Evolutionary conservation across 192 early-diverging fungal genomes (phyloP).

Genomic region (Coemansia pectinata): DNA sequence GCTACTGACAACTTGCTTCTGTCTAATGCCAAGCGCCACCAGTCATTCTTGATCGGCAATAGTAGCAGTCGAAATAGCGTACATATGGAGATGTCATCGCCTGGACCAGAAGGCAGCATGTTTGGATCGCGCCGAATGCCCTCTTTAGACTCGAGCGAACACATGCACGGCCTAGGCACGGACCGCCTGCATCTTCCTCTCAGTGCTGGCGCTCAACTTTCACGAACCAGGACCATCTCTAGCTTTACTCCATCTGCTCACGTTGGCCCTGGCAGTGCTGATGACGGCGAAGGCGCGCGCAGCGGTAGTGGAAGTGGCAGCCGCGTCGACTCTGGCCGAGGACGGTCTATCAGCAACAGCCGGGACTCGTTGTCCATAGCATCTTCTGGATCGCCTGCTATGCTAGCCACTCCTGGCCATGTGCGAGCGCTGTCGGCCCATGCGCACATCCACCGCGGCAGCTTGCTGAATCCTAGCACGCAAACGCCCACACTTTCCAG

Average conservation of each 20-base stretch:
- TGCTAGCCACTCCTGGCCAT: background rate
- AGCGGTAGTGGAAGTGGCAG: background rate
- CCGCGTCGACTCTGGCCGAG: background rate
- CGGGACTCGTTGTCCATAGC: constrained; percentile 1
- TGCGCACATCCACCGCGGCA: constrained; percentile 26
- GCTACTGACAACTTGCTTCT: background rate
- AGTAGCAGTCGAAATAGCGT: constrained; percentile 6
- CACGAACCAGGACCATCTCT: constrained; percentile 11
- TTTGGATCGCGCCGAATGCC: background rate
- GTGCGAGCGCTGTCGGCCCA: background rate
- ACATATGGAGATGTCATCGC: background rate
- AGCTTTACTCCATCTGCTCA: background rate
- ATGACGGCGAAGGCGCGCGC: background rate
- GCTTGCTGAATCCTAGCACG: constrained; percentile 32
- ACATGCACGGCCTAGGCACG: background rate
- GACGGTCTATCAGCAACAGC: constrained; percentile 3
- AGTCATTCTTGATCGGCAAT: background rate
- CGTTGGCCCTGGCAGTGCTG: background rate
- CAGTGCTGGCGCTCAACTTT: background rate
- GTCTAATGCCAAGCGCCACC: background rate
- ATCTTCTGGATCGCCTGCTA: background rate
- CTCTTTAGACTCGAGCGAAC: background rate
- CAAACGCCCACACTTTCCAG: background rate
- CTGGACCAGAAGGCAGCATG: background rate
- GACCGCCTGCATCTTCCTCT: background rate